A percentile compares a stretch with the other conserved stretches of the same genome.
phyloP scores from a whole-genome alignment of 2,329 filamentous ascomycete genomes.

The Colletotrichum sp. region DNA sequence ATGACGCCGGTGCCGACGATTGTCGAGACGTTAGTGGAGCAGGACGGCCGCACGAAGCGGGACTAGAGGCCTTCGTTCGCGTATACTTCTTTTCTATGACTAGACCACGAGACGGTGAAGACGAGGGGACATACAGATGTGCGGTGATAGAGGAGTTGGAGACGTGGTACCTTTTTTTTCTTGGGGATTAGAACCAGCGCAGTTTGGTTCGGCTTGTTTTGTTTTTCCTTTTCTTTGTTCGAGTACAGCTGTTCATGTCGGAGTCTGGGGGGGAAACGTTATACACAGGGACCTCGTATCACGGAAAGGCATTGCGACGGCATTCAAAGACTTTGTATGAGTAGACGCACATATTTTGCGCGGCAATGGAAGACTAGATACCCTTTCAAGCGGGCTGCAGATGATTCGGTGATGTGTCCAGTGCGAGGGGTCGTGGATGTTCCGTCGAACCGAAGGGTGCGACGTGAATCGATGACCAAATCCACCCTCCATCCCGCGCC shows the following conservation, averaged over 20 bases:
- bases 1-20: neutral
- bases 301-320: slow-evolving; percentile 11
- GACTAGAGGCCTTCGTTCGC: neutral
- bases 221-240: neutral
- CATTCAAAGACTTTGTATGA: slow-evolving; percentile 15
- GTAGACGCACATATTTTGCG: slow-evolving; percentile 5
- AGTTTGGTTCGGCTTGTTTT: neutral
- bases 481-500: neutral
- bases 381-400: neutral
- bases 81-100: neutral
- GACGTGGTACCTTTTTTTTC: neutral
- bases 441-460: neutral
- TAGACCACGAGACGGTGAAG: neutral
- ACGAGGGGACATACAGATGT: neutral
- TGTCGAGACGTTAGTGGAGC: neutral
- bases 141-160: neutral
- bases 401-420: neutral
- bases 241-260: neutral
- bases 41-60: neutral
- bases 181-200: neutral
- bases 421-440: neutral
- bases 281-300: neutral
- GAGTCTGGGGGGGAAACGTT: neutral
- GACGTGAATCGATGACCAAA: neutral
- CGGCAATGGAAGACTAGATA: slow-evolving; percentile 14